phyloP scores from a whole-genome alignment of 2,329 filamentous ascomycete species.

The Microcyclospora pomicola region DNA sequence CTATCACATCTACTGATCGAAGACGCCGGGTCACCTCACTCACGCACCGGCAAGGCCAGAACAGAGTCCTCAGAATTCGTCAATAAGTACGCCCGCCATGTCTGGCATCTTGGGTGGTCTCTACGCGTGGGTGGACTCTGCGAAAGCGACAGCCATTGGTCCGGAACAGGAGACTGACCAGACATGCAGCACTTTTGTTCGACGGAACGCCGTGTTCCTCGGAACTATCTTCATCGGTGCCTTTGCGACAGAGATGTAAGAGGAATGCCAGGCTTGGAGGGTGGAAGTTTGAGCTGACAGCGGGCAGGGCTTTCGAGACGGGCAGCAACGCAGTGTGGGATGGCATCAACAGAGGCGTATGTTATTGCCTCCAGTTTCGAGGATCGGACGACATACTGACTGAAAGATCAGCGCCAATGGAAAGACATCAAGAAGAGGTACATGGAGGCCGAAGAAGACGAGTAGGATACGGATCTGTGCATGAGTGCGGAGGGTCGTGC shows the following conservation, averaged over 20 bases:
- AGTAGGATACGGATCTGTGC: constrained; percentile 20
- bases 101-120: constrained; percentile 43
- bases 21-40: not conserved
- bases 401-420: constrained; percentile 79
- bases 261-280: constrained; percentile 3
- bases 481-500: too few species aligned
- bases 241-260: constrained; percentile 87
- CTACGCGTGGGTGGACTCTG: constrained; percentile 33
- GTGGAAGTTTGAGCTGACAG: constrained; percentile 7
- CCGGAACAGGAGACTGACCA: constrained; percentile 13
- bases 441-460: constrained; percentile 47
- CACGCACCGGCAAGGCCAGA: too few species aligned
- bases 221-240: constrained; percentile 72
- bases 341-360: constrained; percentile 76
- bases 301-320: constrained; percentile 63
- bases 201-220: constrained; percentile 78
- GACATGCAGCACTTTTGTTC: constrained; percentile 60
- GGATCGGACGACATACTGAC: constrained; percentile 13
- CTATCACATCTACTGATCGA: not conserved
- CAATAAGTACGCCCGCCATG: constrained; percentile 34
- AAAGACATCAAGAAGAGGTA: constrained; percentile 96
- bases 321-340: constrained; percentile 82
- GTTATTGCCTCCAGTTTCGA: constrained; percentile 26
- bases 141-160: constrained; percentile 8
- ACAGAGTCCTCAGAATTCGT: not conserved